phyloP scores from a whole-genome alignment of 768 basidiomycete genomes.

The Tephrocybe sp. region DNA sequence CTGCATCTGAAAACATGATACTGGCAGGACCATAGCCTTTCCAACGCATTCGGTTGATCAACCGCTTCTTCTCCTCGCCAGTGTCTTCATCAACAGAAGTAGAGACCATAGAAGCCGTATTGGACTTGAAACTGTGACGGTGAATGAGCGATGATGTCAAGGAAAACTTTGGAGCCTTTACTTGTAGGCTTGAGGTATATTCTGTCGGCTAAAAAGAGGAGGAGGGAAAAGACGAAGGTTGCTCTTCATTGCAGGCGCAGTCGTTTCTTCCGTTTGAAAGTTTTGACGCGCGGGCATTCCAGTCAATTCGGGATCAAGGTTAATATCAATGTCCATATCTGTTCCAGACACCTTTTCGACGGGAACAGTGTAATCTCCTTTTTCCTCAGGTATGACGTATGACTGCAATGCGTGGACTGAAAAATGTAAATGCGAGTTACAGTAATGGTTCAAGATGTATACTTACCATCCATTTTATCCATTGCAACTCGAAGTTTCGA shows the following conservation, averaged over 20 bases:
- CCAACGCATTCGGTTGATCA: slow-evolving; percentile 88
- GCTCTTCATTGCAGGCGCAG: slow-evolving; percentile 33
- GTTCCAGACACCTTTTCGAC: slow-evolving; percentile 19
- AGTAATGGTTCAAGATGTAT: slow-evolving; percentile 15
- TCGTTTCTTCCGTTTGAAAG: background rate
- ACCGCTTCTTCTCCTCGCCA: slow-evolving; percentile 75
- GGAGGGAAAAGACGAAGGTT: slow-evolving; percentile 81
- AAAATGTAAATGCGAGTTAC: slow-evolving; percentile 2
- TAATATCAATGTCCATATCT: slow-evolving; percentile 27
- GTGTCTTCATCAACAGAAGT: slow-evolving; percentile 70
- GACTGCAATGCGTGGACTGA: slow-evolving; percentile 70
- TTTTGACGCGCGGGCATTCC: slow-evolving; percentile 17
- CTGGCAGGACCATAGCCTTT: slow-evolving; percentile 76
- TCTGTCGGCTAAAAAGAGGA: slow-evolving; percentile 84
- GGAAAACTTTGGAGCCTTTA: slow-evolving; percentile 26
- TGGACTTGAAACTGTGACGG: slow-evolving; percentile 65
- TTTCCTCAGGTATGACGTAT: slow-evolving; percentile 69
- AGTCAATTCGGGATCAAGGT: slow-evolving; percentile 51
- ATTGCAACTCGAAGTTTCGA: slow-evolving; percentile 69
- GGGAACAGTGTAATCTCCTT: slow-evolving; percentile 55
- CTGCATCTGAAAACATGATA: slow-evolving; percentile 61
- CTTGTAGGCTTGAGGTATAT: slow-evolving; percentile 81
- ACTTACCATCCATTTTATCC: slow-evolving; percentile 75
- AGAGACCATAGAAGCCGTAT: slow-evolving; percentile 67
- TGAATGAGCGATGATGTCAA: background rate